Evolutionary conservation across 768 basidiomycete genomes (phyloP), one percentile per base, ranked within the genome.

Genomic region (Termitomyces sp.): DNA sequence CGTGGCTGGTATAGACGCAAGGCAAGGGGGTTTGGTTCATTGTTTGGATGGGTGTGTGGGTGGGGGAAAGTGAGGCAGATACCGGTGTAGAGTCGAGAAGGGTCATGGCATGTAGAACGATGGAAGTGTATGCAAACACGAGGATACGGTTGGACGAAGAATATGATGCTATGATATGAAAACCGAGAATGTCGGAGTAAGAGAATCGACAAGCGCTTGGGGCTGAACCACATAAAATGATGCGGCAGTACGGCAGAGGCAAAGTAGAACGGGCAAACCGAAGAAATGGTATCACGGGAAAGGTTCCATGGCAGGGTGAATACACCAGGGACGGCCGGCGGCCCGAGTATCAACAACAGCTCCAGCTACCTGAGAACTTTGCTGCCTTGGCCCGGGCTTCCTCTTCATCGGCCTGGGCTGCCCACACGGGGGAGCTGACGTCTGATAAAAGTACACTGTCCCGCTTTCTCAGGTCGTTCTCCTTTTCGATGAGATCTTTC

Each of bases 401-500:
- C 66, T 92, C 89, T 65, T 83, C 87, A 55, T 89, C 89, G 23
- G 89, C 88, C 67, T 89, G 87, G 12, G 85, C 86, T 49, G 83
- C 80, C 89, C 90, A 92, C 15, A 82, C 76, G 5, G 90, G 89
- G 33, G 86, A 78, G 55, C 75, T 77, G 40, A 78, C 68, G 54
- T 80, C 77, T 30, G 84, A 78, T 58, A 96, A 74, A 70, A 89
- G 81, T 55, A 97, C 86, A 69, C 91, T 94, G 67, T 94, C 88
- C 53, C 90, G 83, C 67, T 85, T 87, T 71, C 86, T 84, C 55
- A 86, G 68, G 62, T 87, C 85, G 64, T 92, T 89, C 67, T 94
- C 90, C 62, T 75, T 76, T 70, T 94, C 91, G 63, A 95, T 93
- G 50, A 73, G 71, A 64, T 90, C 89, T 68, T 88, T 89, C 64